These are phyloP conservation scores for Teunomyces stri DNA, from an alignment of 805 yeast genomes.

Conservation along the genomic window DNA sequence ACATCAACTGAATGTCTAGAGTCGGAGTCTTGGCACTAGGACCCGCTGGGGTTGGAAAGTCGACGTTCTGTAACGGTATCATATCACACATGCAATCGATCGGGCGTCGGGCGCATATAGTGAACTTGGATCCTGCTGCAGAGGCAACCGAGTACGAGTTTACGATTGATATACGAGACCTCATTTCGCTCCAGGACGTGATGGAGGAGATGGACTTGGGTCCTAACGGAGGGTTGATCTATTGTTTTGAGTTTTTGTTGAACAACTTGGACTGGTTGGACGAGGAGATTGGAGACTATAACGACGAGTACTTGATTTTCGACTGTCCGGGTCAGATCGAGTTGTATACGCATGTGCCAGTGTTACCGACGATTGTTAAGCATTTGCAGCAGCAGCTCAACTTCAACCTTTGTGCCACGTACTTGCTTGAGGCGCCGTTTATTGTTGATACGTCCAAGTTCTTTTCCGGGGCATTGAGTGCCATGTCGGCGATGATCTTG, in stretches of 20 bases:
- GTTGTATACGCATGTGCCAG: constrained; percentile 90
- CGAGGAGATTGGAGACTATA: constrained; percentile 93
- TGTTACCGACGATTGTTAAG: constrained; percentile 81
- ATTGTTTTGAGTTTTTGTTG: constrained; percentile 88
- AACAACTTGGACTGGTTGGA: constrained; percentile 96
- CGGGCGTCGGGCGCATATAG: constrained; percentile 92
- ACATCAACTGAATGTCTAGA: constrained; percentile 63
- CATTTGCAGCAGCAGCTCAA: constrained; percentile 78
- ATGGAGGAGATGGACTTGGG: constrained; percentile 94
- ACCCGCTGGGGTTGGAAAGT: constrained; percentile 96
- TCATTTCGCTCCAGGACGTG: constrained; percentile 87
- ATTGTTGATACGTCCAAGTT: constrained; percentile 87
- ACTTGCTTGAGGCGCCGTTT: constrained; percentile 90
- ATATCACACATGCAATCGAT: constrained; percentile 84
- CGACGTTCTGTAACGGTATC: constrained; percentile 87
- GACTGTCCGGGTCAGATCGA: constrained; percentile 99
- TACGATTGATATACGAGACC: constrained; percentile 86
- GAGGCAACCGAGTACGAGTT: constrained; percentile 90
- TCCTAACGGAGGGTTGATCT: constrained; percentile 91
- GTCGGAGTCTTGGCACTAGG: constrained; percentile 93
- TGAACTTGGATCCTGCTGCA: constrained; percentile 96
- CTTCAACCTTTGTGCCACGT: constrained; percentile 89
- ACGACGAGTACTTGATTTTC: constrained; percentile 89
- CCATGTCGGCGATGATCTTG: constrained; percentile 97
- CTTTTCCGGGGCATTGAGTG: constrained; percentile 92